These are phyloP conservation scores for Claviceps capensis DNA, from an alignment of 2,329 filamentous ascomycete species.

Conservation along the genomic window DNA sequence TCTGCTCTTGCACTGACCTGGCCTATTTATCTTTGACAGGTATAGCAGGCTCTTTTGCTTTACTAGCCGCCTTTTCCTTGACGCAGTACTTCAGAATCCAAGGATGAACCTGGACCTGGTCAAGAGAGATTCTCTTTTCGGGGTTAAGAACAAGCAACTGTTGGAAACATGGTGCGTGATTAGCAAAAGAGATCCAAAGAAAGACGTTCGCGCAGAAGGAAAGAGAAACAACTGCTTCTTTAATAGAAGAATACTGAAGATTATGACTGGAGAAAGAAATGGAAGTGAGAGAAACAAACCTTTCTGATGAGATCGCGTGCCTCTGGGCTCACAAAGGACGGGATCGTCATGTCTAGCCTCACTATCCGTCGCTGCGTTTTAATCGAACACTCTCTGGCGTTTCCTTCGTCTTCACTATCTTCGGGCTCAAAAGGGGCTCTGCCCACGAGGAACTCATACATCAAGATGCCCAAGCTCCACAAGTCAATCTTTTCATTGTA, in stretches of 20 bases:
- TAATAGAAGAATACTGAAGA: too few species aligned
- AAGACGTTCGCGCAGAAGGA: not conserved
- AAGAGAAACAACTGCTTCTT: too few species aligned
- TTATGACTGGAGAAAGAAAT: not conserved
- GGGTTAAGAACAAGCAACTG: slow-evolving; percentile 84
- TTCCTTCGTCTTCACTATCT: too few species aligned
- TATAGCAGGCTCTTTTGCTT: slow-evolving; percentile 30
- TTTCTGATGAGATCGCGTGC: slow-evolving; percentile 85
- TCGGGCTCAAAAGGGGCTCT: slow-evolving; percentile 88
- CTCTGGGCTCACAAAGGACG: slow-evolving; percentile 79
- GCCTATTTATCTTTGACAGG: slow-evolving; percentile 8
- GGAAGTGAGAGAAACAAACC: slow-evolving; percentile 33
- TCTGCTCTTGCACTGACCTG: not conserved
- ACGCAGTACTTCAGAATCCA: slow-evolving; percentile 96
- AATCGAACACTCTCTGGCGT: slow-evolving; percentile 18
- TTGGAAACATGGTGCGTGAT: slow-evolving; percentile 6
- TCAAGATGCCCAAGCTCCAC: slow-evolving; percentile 90
- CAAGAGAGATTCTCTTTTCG: slow-evolving; percentile 80
- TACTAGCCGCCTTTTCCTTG: slow-evolving; percentile 40
- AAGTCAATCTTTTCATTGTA: slow-evolving; percentile 94
- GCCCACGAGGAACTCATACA: slow-evolving; percentile 90
- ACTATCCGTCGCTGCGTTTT: slow-evolving; percentile 90
- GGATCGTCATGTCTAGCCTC: slow-evolving; percentile 82
- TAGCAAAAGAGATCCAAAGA: slow-evolving; percentile 8
- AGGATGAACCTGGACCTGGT: slow-evolving; percentile 77